phyloP scores from a whole-genome alignment of 495 filamentous ascomycete species.

The Arthonia radiata region DNA sequence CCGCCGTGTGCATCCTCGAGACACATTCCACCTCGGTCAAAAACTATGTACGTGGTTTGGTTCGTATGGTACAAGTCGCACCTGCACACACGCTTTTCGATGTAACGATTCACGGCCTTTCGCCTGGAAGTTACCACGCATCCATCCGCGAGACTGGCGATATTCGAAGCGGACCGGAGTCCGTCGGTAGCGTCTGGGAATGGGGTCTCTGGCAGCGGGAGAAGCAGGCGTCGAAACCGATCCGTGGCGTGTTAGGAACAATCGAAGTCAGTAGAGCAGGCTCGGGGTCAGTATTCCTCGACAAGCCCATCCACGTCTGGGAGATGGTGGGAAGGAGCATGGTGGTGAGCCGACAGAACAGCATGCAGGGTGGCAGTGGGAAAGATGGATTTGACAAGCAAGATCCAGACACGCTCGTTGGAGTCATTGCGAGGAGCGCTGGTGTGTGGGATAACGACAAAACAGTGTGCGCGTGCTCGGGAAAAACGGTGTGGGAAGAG shows the following conservation, averaged over 20 bases:
- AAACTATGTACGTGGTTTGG: conserved; percentile 15
- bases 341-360: conserved; percentile 45
- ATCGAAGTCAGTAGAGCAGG: conserved; percentile 46
- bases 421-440: conserved; percentile 81
- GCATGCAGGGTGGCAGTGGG: conserved; percentile 21
- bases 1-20: conserved; percentile 91
- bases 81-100: conserved; percentile 60
- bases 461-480: conserved; percentile 82
- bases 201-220: conserved; percentile 21
- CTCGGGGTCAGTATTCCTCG: conserved; percentile 50
- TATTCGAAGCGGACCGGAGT: conserved; percentile 57
- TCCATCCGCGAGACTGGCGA: conserved; percentile 73
- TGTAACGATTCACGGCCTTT: conserved; percentile 64
- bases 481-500: conserved; percentile 96
- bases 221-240: conserved; percentile 18
- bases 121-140: conserved; percentile 55
- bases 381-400: conserved; percentile 35
- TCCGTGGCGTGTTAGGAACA: conserved; percentile 44
- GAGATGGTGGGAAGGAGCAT: conserved; percentile 84
- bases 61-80: conserved; percentile 22
- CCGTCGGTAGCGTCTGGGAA: conserved; percentile 68
- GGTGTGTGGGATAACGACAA: conserved; percentile 98
- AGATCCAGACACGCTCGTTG: conserved; percentile 62
- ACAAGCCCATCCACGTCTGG: conserved; percentile 67
- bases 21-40: conserved; percentile 34